A percentile compares a stretch with the other conserved stretches of the same genome.
These are phyloP conservation scores for Ogataea salicorniae DNA, from an alignment of 805 yeast genomes.

Conservation along the genomic window DNA sequence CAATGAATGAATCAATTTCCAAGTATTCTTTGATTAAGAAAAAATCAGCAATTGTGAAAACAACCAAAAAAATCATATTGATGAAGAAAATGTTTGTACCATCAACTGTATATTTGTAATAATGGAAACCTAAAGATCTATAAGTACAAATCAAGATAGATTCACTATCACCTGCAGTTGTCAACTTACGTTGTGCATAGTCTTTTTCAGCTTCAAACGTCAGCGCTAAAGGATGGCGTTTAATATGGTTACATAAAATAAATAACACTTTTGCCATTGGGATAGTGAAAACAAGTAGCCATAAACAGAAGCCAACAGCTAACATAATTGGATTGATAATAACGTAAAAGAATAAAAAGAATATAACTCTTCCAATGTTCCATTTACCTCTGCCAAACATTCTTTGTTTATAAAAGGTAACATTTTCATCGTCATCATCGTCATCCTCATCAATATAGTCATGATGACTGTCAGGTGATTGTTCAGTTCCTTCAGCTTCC, in stretches of 20 bases:
- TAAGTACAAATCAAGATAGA: slow-evolving; percentile 81
- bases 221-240: slow-evolving; percentile 89
- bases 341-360: slow-evolving; percentile 65
- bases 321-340: slow-evolving; percentile 63
- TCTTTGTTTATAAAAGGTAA: slow-evolving; percentile 35
- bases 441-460: neutral
- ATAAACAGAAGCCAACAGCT: slow-evolving; percentile 53
- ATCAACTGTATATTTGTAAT: slow-evolving; percentile 92
- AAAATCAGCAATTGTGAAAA: slow-evolving; percentile 78
- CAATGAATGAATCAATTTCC: slow-evolving; percentile 40
- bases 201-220: slow-evolving; percentile 59
- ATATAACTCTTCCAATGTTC: slow-evolving; percentile 77
- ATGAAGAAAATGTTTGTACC: slow-evolving; percentile 93
- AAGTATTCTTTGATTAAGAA: slow-evolving; percentile 49
- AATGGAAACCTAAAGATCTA: slow-evolving; percentile 86
- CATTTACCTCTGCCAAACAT: slow-evolving; percentile 90
- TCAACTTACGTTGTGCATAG: slow-evolving; percentile 35
- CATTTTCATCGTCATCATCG: slow-evolving; percentile 26
- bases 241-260: slow-evolving; percentile 67
- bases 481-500: neutral
- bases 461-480: neutral
- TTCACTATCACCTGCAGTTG: slow-evolving; percentile 38
- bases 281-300: slow-evolving; percentile 83
- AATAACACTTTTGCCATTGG: slow-evolving; percentile 85
- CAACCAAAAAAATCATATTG: slow-evolving; percentile 72